Conservation (phyloP, 495 filamentous ascomycete species). For the Penicillium longicatenatum region DNA sequence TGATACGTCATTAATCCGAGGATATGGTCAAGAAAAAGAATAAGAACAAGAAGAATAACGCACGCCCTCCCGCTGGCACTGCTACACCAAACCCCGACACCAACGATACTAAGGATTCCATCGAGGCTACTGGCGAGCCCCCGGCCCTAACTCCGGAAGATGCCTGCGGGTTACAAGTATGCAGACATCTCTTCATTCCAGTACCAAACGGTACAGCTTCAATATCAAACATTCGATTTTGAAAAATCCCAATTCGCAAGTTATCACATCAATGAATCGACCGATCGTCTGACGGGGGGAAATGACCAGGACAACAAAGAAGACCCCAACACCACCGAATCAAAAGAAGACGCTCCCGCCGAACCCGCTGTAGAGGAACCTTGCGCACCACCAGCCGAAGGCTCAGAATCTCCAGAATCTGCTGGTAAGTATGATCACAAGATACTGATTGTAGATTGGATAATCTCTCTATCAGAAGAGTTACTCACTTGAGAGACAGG, state of each 20-base stretch:
- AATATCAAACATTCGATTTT: conserved; percentile 45
- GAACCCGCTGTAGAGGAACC: conserved; percentile 16
- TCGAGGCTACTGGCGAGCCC: conserved; percentile 28
- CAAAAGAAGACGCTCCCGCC: conserved; percentile 23
- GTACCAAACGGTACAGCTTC: conserved; percentile 41
- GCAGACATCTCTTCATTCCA: conserved; percentile 42
- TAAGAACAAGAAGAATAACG: conserved; percentile 37
- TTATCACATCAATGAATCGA: conserved; percentile 37
- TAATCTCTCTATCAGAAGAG: conserved; percentile 3
- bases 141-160: conserved; percentile 36
- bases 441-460: background rate
- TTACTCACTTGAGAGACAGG: conserved; percentile 27
- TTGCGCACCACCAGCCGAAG: conserved; percentile 22
- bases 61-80: conserved; percentile 31
- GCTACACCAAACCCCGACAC: conserved; percentile 26
- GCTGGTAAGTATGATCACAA: conserved; percentile 28
- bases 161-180: conserved; percentile 43
- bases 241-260: conserved; percentile 36
- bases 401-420: conserved; percentile 28
- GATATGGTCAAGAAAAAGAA: conserved; percentile 43
- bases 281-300: conserved; percentile 41
- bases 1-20: conserved; percentile 38
- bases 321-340: conserved; percentile 26
- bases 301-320: conserved; percentile 44
- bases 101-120: conserved; percentile 21